These are phyloP conservation scores for Cyathus striatus DNA, from an alignment of 768 basidiomycete species.

Conservation along the genomic window DNA sequence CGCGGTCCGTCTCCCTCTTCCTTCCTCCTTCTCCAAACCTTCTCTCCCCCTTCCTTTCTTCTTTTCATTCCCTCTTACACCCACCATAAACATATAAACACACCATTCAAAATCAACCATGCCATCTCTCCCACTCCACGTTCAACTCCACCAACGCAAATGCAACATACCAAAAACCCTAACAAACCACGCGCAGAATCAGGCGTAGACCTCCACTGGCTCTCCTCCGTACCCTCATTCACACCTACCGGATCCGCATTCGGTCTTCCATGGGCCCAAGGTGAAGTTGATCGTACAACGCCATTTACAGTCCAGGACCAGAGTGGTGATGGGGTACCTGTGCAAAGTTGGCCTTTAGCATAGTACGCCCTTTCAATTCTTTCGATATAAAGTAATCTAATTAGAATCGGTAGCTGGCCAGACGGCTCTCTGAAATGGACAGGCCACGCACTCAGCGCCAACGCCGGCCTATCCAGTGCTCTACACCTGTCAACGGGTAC, in stretches of 20 bases:
- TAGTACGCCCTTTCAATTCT: slow-evolving; percentile 18
- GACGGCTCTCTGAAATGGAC: slow-evolving; percentile 35
- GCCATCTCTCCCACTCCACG: no score
- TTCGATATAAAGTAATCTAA: neutral
- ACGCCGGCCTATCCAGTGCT: slow-evolving; percentile 12
- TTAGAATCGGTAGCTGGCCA: slow-evolving; percentile 23
- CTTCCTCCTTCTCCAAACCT: no score
- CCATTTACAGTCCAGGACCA: slow-evolving; percentile 6
- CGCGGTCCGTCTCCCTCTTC: no score
- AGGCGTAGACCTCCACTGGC: slow-evolving; percentile 23
- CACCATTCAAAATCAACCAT: no score
- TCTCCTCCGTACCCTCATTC: slow-evolving; percentile 18
- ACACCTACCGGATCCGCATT: slow-evolving; percentile 29
- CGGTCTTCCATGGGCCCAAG: slow-evolving; percentile 31
- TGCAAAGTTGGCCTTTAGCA: slow-evolving; percentile 29
- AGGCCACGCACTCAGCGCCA: slow-evolving; percentile 27
- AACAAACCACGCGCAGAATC: slow-evolving; percentile 15
- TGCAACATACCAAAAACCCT: no score
- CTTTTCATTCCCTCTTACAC: no score
- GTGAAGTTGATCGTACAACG: slow-evolving; percentile 31
- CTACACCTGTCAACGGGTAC: slow-evolving; percentile 23
- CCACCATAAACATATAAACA: no score
- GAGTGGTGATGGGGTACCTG: slow-evolving; percentile 11
- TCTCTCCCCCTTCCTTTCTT: no score
- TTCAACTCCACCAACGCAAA: no score